Evolutionary conservation across 768 basidiomycete genomes (phyloP), one percentile per base, ranked within the genome.

Genomic region (Boletus pseudo-olivaceus): DNA sequence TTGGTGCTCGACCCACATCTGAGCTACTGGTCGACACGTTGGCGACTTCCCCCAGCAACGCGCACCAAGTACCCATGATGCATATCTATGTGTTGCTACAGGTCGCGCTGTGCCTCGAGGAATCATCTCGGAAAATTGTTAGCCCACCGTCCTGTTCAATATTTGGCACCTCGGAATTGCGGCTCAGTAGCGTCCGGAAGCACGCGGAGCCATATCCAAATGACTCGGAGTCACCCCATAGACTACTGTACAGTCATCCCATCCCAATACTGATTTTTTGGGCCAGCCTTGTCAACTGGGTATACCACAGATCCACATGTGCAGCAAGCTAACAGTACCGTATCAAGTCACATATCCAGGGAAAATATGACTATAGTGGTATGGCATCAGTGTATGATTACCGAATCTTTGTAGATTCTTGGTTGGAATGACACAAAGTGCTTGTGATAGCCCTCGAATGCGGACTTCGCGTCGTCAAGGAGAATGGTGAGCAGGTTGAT

Each of bases 381-480:
- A 54, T 23, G 20, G 39, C 14, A 35, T 54, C 27, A 19, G 19
- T n/a, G 27, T 23, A 26, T 30, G 26, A 14, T 23, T 37, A 47
- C 30, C 3, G 23, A 10, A 3, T 3, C 26, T 1, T 26, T 10
- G 15, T 10, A 37, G 42, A 48, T 12, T 20, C 19, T 39, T 34
- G 5, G 12, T 20, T 12, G 38, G 11, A 41, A 32, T 1, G 35
- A 27, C n/a, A 10, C 19, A 35, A 61, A 51, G 14, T 64, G 9
- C 27, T 15, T 0, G 15, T 35, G 17, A 42, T 63, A 66, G 39
- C 61, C 67, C 23, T 38, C 27, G 17, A 63, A 68, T 20, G 67
- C 64, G 7, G 48, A 51, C 39, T 14, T 51, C 1, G 65, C 65
- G 27, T 66, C 65, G 0, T 19, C 4, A 0, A 68, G 56, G 5